A percentile compares a stretch with the other conserved stretches of the same genome.
These are phyloP conservation scores for Cyberlindnera maclurae DNA, from an alignment of 805 yeast genomes.

Conservation along the genomic window DNA sequence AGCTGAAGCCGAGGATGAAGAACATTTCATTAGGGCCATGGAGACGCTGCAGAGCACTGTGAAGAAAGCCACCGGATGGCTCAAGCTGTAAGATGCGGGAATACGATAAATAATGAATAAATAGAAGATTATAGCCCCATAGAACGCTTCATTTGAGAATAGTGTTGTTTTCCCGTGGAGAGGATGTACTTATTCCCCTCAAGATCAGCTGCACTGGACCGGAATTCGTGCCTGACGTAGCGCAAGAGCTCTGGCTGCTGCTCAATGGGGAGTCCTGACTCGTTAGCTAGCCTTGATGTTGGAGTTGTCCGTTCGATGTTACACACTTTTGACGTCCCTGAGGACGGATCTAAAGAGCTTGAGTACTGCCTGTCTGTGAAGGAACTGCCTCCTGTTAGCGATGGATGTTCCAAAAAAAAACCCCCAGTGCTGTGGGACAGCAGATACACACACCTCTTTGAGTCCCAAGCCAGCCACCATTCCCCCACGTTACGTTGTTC, in stretches of 20 bases:
- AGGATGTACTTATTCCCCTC: slow-evolving; percentile 9
- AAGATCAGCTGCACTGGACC: slow-evolving; percentile 1
- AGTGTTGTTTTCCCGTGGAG: slow-evolving; percentile 7
- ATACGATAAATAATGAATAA: background rate
- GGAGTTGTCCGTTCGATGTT: background rate
- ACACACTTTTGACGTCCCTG: slow-evolving; percentile 11
- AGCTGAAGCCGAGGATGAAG: slow-evolving; percentile 38
- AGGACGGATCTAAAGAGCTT: slow-evolving; percentile 9
- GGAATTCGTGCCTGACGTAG: slow-evolving; percentile 7
- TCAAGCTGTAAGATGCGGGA: slow-evolving; percentile 2
- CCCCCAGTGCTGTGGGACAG: no score
- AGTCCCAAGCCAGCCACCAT: slow-evolving; percentile 2
- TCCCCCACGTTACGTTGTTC: no score
- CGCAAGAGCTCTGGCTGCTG: slow-evolving; percentile 2
- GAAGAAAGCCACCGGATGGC: slow-evolving; percentile 3
- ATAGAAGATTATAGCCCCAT: slow-evolving; percentile 4
- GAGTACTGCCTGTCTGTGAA: slow-evolving; percentile 12
- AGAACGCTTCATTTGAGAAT: slow-evolving; percentile 7
- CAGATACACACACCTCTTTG: slow-evolving; percentile 2
- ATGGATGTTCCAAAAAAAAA: no score
- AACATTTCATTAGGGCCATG: slow-evolving; percentile 15
- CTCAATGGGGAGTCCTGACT: slow-evolving; percentile 5
- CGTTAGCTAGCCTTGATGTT: background rate
- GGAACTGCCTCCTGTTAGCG: slow-evolving; percentile 7
- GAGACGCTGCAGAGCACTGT: slow-evolving; percentile 5